Base-by-base conservation (phyloP, 805 yeast species). In the Metahyphopichia silvanorum region DNA sequence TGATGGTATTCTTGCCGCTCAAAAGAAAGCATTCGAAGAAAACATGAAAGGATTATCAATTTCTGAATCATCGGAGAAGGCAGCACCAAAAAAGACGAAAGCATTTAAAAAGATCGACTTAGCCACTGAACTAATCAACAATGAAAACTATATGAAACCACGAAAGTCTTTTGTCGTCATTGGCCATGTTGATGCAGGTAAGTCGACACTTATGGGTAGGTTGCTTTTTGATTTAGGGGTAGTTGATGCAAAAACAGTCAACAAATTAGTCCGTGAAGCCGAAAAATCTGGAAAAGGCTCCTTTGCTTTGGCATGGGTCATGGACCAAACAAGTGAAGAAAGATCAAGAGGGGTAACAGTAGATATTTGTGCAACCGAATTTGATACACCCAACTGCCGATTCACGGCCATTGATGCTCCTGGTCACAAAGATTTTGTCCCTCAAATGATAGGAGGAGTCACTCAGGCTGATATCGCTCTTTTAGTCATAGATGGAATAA, bases 121-220 rank as follows among this genome's bases (percentile, higher is more conserved):
- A 4, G 53, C 46, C 10, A 38, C 57, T 16, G 74, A 70, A 43
- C 40, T 74, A 16, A 32, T 50, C 3, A 43, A 53, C 7, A 61
- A 64, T 42, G 33, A 51, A 8, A 35, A 46, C 5, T 60, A 50
- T 39, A 31, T 42, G 22, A 79, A 78, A 44, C 83, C 85, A 2
- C 72, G 66, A 34, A 59, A 79, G 31, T 74, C 83, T n/a, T 82
- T 82, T 46, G 88, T 84, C 21, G 87, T 85, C 4, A 82, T 85
- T 43, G 93, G 94, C 8, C 94, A 85, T 54, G 91, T 85, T 5
- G 94, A 85, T 55, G 86, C 91, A 0, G 94, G 94, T 11, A 85
- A 85, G 49, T 81, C 88, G 2, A 85, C 94, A 1, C 64, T 85
- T 31, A 76, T 84, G 75, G 94, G 94, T 5, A 58, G 93, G 29